Evolutionary conservation across 2,329 filamentous ascomycete genomes (phyloP).

Genomic region (Zymoseptoria tritici): DNA sequence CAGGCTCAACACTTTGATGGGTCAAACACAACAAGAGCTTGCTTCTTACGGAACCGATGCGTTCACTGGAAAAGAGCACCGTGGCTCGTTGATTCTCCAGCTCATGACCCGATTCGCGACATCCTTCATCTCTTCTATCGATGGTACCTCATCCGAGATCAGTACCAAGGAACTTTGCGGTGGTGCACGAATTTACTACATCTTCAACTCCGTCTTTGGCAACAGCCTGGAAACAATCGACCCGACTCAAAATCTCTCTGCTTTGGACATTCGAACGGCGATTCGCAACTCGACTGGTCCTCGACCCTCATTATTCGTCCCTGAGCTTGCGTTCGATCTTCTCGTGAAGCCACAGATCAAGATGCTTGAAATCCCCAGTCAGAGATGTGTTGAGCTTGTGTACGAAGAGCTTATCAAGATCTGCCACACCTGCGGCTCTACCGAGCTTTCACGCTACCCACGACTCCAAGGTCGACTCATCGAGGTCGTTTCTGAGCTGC

Average conservation of each 20-base stretch:
- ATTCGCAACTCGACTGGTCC: constrained; percentile 97
- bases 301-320: constrained; percentile 89
- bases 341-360: constrained; percentile 98
- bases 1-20: constrained; percentile 94
- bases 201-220: constrained; percentile 97
- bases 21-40: constrained; percentile 97
- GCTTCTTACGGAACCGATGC: constrained; percentile 97
- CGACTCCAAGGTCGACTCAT: constrained; percentile 94
- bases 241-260: constrained; percentile 88
- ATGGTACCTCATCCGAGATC: constrained; percentile 96
- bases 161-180: constrained; percentile 97
- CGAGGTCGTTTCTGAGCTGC: constrained; percentile 91
- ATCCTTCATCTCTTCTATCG: constrained; percentile 96
- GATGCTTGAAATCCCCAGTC: constrained; percentile 85
- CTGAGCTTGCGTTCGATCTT: constrained; percentile 93
- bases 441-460: constrained; percentile 84
- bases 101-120: constrained; percentile 97
- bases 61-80: constrained; percentile 94
- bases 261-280: constrained; percentile 89
- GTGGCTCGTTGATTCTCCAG: constrained; percentile 88
- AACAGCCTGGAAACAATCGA: constrained; percentile 95
- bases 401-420: constrained; percentile 99
- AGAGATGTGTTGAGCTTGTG: constrained; percentile 93
- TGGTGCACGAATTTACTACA: constrained; percentile 94
- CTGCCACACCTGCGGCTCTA: constrained; percentile 95